Conservation (phyloP, 495 filamentous ascomycete species). For the Staphylotrichum tortipilum region DNA sequence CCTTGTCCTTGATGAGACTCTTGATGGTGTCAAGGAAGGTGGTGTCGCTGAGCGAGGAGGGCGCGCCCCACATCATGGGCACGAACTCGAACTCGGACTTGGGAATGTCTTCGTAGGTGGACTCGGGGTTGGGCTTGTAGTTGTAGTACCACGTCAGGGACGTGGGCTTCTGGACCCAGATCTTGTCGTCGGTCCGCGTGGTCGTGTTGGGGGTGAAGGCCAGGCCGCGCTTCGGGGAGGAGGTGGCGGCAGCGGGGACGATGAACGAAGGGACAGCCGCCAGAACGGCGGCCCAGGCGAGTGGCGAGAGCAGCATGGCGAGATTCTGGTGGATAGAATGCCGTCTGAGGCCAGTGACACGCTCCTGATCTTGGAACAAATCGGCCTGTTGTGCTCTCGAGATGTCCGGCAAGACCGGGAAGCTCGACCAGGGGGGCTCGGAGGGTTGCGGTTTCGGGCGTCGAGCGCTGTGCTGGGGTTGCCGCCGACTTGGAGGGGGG, state of each 20-base stretch:
- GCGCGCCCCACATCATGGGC: slow-evolving; percentile 69
- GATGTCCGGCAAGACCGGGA: too few relatives aligned
- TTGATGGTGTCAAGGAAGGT: slow-evolving; percentile 48
- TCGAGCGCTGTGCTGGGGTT: too few relatives aligned
- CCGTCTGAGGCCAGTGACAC: too few relatives aligned
- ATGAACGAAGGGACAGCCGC: slow-evolving; percentile 5
- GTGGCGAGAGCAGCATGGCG: slow-evolving; percentile 5
- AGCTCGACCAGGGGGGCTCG: not conserved
- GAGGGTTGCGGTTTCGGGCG: too few relatives aligned
- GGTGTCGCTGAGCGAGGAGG: slow-evolving; percentile 34
- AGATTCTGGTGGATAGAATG: not conserved
- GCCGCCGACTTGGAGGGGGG: not conserved
- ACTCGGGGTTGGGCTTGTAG: slow-evolving; percentile 49
- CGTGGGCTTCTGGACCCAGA: slow-evolving; percentile 46
- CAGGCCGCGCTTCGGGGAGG: slow-evolving; percentile 62
- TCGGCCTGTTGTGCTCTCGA: not conserved
- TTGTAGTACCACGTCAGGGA: slow-evolving; percentile 80
- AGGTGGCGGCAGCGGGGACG: slow-evolving; percentile 15
- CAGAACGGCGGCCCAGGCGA: slow-evolving; percentile 3
- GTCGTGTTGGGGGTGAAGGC: slow-evolving; percentile 48
- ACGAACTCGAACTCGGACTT: slow-evolving; percentile 57
- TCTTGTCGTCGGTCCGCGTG: slow-evolving; percentile 47
- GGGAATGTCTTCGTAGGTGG: slow-evolving; percentile 32
- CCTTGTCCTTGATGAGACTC: slow-evolving; percentile 37
- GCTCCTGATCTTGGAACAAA: too few relatives aligned